A percentile compares a stretch with the other conserved stretches of the same genome.
These are phyloP conservation scores for Chrysoporthe cubensis DNA, from an alignment of 2,329 filamentous ascomycete genomes.

Conservation along the genomic window DNA sequence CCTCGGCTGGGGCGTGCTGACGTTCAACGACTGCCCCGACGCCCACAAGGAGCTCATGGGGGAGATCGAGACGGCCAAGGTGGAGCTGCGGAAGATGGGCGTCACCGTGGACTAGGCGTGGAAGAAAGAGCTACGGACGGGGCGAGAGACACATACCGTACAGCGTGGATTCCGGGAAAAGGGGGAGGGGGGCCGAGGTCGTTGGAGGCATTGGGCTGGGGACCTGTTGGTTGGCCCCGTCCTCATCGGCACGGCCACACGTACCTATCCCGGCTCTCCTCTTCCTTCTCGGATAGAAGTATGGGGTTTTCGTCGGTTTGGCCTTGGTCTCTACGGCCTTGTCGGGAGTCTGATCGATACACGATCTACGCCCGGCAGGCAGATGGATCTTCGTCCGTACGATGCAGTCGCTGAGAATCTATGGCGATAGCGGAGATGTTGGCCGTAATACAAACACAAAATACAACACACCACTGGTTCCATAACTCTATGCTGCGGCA, in stretches of 20 bases:
- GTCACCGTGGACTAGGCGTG: slow-evolving; percentile 73
- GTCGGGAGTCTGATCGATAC: neutral
- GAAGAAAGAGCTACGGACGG: neutral
- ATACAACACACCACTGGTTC: neutral
- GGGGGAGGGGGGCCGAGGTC: neutral
- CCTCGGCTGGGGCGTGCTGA: slow-evolving; percentile 89
- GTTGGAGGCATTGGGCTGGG: neutral
- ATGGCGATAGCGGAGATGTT: neutral
- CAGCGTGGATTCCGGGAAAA: neutral
- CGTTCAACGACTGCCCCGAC: slow-evolving; percentile 93
- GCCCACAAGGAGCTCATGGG: slow-evolving; percentile 87
- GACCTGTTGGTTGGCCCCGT: neutral
- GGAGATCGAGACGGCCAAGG: slow-evolving; percentile 79
- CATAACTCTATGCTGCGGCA: neutral
- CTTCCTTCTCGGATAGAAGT: neutral
- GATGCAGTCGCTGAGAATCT: neutral
- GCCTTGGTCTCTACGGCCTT: neutral
- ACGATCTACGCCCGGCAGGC: neutral
- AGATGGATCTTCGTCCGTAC: neutral
- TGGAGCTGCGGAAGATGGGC: slow-evolving; percentile 72
- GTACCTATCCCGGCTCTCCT: neutral
- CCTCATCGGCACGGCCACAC: neutral
- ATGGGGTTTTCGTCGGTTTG: neutral
- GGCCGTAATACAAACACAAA: neutral
- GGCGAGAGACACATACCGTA: neutral